Base-by-base conservation (phyloP, 257 asterid genomes). In the Solanum paucissectum region DNA sequence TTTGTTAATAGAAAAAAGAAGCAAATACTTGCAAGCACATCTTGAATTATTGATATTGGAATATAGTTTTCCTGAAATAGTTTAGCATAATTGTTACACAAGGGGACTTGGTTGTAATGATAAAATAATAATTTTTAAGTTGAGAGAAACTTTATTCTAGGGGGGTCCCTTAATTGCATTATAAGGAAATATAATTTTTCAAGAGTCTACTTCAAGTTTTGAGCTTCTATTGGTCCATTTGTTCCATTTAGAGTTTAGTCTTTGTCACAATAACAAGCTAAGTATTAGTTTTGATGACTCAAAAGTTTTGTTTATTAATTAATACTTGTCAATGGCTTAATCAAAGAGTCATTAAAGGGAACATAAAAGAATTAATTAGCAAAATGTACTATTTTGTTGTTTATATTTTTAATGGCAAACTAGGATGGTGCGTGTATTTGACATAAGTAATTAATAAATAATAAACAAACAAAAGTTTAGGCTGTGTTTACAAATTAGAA, bases 151-250 rank as follows among this genome's bases (percentile, higher is more conserved):
- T 14, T 87, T 83, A 37, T 42, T 66, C 46, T 83, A 87, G 46
- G 68, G 62, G 88, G 87, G 69, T 71, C 86, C 86, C 90, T 85
- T 84, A 18, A 20, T 86, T 91, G 86, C 89, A 62, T 83, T 89
- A 72, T 37, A 90, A 89, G 93, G 86, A 89, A 93, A 86, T 87
- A 83, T 88, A 69, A 83, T 14, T 73, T 83, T 42, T 55, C 52
- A 42, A 36, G 85, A 87, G 87, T 86, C 77, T 92, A 33, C 69
- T 79, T 86, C 77, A 95, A 90, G 95, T 87, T 87, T 90, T 85
- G 20, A 83, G 87, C 66, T 79, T 64, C 81, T 73, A 82, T 87
- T 88, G 88, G 91, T 88, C 94, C 93, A 91, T 90, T 38, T 88
- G 87, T 84, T 64, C 86, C 58, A 86, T 27, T 66, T 83, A 37